Percentiles rank a stretch among this genome's conserved stretches.
Conservation (phyloP, 1,139 yeast genomes). For the Blastobotrys persicus region DNA sequence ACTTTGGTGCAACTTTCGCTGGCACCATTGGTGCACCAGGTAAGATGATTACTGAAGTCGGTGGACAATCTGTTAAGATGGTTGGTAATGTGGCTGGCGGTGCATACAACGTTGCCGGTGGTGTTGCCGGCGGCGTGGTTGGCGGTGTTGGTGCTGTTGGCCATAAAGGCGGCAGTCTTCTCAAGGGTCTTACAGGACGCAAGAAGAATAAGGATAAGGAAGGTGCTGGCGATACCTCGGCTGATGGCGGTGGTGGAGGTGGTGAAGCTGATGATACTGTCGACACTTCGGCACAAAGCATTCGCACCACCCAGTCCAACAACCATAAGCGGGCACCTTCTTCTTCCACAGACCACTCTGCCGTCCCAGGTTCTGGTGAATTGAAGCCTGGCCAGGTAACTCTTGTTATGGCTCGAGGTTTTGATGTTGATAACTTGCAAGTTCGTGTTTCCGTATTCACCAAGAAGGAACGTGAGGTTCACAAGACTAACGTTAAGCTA, state of each 20-base stretch:
- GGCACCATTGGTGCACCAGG: slow-evolving; percentile 26
- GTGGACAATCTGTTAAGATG: slow-evolving; percentile 30
- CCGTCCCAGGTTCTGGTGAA: slow-evolving; percentile 20
- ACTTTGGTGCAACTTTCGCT: slow-evolving; percentile 27
- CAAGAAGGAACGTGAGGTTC: slow-evolving; percentile 49
- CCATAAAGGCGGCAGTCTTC: slow-evolving; percentile 42
- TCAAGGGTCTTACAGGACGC: slow-evolving; percentile 13
- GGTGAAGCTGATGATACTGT: slow-evolving; percentile 17
- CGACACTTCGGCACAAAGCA: slow-evolving; percentile 16
- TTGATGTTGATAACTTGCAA: slow-evolving; percentile 32
- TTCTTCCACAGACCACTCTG: slow-evolving; percentile 18
- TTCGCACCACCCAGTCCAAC: slow-evolving; percentile 12
- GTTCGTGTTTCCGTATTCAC: slow-evolving; percentile 33
- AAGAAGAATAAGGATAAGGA: slow-evolving; percentile 26
- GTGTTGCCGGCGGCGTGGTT: slow-evolving; percentile 21
- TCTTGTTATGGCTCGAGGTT: slow-evolving; percentile 32
- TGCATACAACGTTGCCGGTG: slow-evolving; percentile 23
- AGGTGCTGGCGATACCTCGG: slow-evolving; percentile 21
- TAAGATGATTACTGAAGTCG: slow-evolving; percentile 33
- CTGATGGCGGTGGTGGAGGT: slow-evolving; percentile 20
- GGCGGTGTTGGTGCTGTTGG: slow-evolving; percentile 30
- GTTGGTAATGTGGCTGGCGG: slow-evolving; percentile 24
- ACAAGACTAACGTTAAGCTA: slow-evolving; percentile 63
- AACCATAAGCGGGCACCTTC: slow-evolving; percentile 23
- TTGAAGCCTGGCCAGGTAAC: slow-evolving; percentile 30